Evolutionary conservation across 306 rosid genomes (phyloP).

Genomic region (Vigna unguiculata): DNA sequence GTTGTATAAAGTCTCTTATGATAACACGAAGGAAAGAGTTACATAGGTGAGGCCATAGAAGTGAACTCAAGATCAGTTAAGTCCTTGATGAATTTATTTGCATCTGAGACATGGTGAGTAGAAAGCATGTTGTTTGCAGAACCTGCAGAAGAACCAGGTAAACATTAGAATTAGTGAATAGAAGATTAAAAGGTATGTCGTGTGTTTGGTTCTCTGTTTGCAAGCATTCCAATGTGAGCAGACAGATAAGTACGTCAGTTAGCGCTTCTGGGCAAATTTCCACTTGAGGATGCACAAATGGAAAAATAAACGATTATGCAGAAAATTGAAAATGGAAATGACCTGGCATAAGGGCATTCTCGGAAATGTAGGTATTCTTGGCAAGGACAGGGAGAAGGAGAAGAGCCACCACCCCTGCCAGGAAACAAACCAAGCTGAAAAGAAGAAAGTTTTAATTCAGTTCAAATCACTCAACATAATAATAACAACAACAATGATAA

Average conservation of each 20-base stretch:
- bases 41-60: conserved; percentile 54
- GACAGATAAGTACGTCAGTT: background rate
- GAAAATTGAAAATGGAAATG: background rate
- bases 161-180: background rate
- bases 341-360: conserved; percentile 99
- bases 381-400: conserved; percentile 86
- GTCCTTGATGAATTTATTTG: conserved; percentile 68
- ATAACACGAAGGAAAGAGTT: conserved; percentile 25
- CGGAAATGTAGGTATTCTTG: conserved; percentile 92
- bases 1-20: background rate
- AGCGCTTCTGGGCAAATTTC: background rate
- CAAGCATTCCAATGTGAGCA: background rate
- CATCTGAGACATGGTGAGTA: conserved; percentile 65
- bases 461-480: background rate
- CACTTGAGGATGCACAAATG: background rate
- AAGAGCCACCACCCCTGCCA: conserved; percentile 78
- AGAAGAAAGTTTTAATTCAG: background rate
- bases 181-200: background rate
- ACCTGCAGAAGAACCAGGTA: conserved; percentile 50
- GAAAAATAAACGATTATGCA: background rate
- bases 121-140: conserved; percentile 83
- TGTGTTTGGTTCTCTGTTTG: background rate
- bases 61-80: conserved; percentile 53
- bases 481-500: background rate
- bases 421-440: conserved; percentile 69